Percentiles rank a stretch among this genome's conserved stretches.
Evolutionary conservation across 768 basidiomycete genomes (phyloP).

Genomic region (Mycena venus): DNA sequence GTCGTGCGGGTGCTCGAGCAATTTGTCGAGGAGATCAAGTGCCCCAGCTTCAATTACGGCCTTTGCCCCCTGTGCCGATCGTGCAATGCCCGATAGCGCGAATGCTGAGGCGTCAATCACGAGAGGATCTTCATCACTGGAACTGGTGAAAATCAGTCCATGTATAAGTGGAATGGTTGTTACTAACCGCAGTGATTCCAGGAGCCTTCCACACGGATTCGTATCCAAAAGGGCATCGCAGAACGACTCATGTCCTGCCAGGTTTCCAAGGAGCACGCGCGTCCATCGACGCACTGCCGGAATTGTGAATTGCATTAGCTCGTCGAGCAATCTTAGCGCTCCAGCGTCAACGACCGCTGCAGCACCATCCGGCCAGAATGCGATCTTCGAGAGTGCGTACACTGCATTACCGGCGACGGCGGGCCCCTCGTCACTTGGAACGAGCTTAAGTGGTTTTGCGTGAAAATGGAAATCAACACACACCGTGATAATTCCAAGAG

Average conservation of each 20-base stretch:
- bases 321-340: background rate
- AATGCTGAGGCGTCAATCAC: background rate
- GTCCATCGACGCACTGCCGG: background rate
- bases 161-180: background rate
- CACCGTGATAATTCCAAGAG: background rate
- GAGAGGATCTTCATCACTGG: background rate
- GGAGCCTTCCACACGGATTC: background rate
- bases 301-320: background rate
- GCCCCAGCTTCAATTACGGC: background rate
- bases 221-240: background rate
- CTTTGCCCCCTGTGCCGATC: background rate
- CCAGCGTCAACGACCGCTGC: background rate
- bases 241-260: background rate
- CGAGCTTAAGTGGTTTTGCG: background rate
- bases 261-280: background rate
- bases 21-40: background rate
- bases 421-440: background rate
- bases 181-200: background rate
- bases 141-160: background rate
- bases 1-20: background rate
- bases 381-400: background rate
- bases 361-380: background rate
- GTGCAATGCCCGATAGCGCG: background rate
- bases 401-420: background rate
- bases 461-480: background rate